Evolutionary conservation across 805 yeast species (phyloP).

Genomic region (Kodamaea kaohsiungensis): DNA sequence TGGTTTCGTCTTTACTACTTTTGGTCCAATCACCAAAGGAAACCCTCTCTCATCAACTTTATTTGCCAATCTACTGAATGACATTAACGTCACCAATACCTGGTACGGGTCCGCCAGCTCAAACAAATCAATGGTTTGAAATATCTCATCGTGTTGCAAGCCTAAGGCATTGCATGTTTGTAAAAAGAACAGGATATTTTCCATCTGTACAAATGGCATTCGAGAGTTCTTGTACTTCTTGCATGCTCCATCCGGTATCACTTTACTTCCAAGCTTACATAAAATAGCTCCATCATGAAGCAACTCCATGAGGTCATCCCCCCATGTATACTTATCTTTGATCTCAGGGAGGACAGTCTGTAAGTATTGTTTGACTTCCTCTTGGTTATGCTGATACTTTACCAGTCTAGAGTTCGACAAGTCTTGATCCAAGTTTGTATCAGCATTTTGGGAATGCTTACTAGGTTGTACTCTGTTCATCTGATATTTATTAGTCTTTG

Average conservation of each 20-base stretch:
- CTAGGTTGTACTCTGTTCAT: constrained; percentile 11
- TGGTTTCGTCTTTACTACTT: constrained; percentile 44
- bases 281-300: constrained; percentile 60
- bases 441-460: constrained; percentile 3
- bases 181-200: constrained; percentile 74
- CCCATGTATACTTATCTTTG: constrained; percentile 10
- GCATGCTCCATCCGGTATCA: constrained; percentile 23
- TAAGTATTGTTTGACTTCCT: constrained; percentile 58
- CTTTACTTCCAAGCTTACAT: constrained; percentile 32
- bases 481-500: background rate
- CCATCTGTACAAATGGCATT: constrained; percentile 83
- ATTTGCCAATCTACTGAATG: constrained; percentile 70
- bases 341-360: constrained; percentile 23
- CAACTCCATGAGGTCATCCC: constrained; percentile 48
- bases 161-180: constrained; percentile 62
- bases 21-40: constrained; percentile 43
- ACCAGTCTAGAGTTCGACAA: constrained; percentile 48
- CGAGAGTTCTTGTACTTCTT: constrained; percentile 57
- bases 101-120: constrained; percentile 78
- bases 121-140: constrained; percentile 74
- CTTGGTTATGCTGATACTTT: constrained; percentile 48
- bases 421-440: constrained; percentile 65
- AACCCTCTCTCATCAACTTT: constrained; percentile 29
- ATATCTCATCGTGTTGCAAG: constrained; percentile 77
- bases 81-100: constrained; percentile 70